Percentiles rank a stretch among this genome's conserved stretches.
Evolutionary conservation across 768 basidiomycete species (phyloP).

Genomic region (Polyporus arcularius): DNA sequence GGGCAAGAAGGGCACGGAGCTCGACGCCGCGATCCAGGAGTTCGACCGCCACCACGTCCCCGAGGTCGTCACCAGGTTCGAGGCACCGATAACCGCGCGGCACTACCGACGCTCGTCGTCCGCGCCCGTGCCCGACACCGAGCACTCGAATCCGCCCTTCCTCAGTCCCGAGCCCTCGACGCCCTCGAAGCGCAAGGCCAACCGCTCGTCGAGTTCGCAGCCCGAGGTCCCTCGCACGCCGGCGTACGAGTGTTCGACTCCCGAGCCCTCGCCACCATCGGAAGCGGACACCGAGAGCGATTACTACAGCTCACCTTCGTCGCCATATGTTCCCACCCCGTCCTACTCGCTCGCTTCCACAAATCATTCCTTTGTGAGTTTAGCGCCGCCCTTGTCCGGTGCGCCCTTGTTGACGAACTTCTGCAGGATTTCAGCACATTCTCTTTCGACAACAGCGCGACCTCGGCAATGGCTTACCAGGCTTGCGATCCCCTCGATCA

Average conservation of each 20-base stretch:
- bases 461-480: constrained; percentile 13
- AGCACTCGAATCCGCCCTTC: constrained; percentile 25
- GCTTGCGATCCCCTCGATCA: constrained; percentile 25
- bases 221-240: constrained; percentile 21
- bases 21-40: constrained; percentile 36
- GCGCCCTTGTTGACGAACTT: neutral
- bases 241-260: constrained; percentile 13
- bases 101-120: constrained; percentile 71
- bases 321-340: constrained; percentile 21
- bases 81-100: constrained; percentile 71
- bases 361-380: constrained; percentile 31
- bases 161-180: constrained; percentile 14
- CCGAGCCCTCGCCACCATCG: constrained; percentile 11
- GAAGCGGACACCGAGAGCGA: constrained; percentile 23
- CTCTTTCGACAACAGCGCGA: constrained; percentile 26
- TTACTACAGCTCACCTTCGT: constrained; percentile 26
- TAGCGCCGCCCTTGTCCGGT: neutral
- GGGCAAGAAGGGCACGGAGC: constrained; percentile 41
- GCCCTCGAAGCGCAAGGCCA: constrained; percentile 13
- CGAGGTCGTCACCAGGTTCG: constrained; percentile 70
- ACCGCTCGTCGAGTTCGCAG: constrained; percentile 31
- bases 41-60: constrained; percentile 52
- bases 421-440: constrained; percentile 30
- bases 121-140: constrained; percentile 30
- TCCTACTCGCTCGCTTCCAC: constrained; percentile 21